These are phyloP conservation scores for Termitomyces sp. DNA, from an alignment of 1,284 basidiomycete genomes.

Conservation along the genomic window DNA sequence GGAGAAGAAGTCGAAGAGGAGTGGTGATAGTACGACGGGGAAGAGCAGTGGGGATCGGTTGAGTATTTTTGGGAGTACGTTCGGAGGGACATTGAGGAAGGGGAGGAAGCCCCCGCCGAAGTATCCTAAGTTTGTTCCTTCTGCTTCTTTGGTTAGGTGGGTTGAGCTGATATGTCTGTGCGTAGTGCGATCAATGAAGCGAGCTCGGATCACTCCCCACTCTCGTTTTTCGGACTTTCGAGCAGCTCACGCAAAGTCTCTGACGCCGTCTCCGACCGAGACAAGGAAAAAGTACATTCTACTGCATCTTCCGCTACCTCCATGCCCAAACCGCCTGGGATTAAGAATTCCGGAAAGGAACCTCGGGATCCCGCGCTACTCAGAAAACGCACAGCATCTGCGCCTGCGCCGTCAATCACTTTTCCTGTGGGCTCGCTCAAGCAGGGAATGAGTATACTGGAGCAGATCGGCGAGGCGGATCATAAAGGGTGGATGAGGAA, in stretches of 20 bases:
- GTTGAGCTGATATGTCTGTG: background rate
- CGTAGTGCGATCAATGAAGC: slow-evolving; percentile 19
- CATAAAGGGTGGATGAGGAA: slow-evolving; percentile 94
- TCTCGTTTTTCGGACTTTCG: slow-evolving; percentile 37
- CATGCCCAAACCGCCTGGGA: slow-evolving; percentile 16
- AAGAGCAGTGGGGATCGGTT: slow-evolving; percentile 50
- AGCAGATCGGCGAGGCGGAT: slow-evolving; percentile 87
- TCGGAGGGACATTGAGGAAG: slow-evolving; percentile 55
- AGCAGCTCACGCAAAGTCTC: slow-evolving; percentile 32
- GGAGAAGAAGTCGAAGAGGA: slow-evolving; percentile 38
- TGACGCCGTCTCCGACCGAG: background rate
- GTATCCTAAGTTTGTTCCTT: slow-evolving; percentile 46
- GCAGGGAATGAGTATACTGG: slow-evolving; percentile 68
- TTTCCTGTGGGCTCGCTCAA: slow-evolving; percentile 35
- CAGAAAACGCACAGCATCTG: slow-evolving; percentile 49
- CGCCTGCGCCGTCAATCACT: slow-evolving; percentile 19
- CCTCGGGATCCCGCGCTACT: slow-evolving; percentile 25
- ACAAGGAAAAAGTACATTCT: slow-evolving; percentile 2
- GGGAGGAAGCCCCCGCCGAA: slow-evolving; percentile 77
- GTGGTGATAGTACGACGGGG: slow-evolving; percentile 36
- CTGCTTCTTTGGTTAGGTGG: slow-evolving; percentile 3
- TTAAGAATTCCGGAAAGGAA: slow-evolving; percentile 14
- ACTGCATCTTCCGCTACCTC: slow-evolving; percentile 4
- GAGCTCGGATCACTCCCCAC: slow-evolving; percentile 3
- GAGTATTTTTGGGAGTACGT: slow-evolving; percentile 71